phyloP scores from a whole-genome alignment of 768 basidiomycete species.

The Austroboletus eburneus region DNA sequence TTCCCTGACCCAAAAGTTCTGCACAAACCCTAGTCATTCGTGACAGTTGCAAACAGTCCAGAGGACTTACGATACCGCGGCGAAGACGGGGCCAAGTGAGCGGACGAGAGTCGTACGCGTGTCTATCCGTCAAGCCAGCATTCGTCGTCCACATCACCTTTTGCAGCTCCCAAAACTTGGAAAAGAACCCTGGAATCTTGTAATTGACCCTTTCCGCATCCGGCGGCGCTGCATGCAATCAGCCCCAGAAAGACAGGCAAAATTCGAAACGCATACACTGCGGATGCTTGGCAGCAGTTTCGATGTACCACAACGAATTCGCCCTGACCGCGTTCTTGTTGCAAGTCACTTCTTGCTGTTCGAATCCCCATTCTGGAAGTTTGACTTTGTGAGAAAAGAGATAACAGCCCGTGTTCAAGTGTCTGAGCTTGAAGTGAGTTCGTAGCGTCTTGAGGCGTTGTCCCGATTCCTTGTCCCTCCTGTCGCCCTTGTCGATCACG shows the following conservation, averaged over 20 bases:
- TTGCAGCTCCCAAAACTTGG: constrained; percentile 90
- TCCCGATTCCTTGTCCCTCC: constrained; percentile 58
- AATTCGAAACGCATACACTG: constrained; percentile 47
- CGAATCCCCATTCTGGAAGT: constrained; percentile 94
- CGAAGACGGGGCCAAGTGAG: constrained; percentile 84
- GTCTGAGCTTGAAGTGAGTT: constrained; percentile 78
- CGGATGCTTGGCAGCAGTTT: constrained; percentile 70
- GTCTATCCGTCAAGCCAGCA: constrained; percentile 91
- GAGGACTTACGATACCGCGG: constrained; percentile 81
- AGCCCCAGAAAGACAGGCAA: background rate
- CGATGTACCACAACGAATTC: constrained; percentile 93
- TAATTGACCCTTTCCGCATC: constrained; percentile 87
- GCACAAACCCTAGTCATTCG: constrained; percentile 13
- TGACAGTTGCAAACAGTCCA: background rate
- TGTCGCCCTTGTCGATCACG: constrained; percentile 73
- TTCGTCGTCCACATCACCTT: constrained; percentile 97
- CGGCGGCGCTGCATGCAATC: constrained; percentile 49
- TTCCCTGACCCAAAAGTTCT: constrained; percentile 99
- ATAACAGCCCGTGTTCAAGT: constrained; percentile 88
- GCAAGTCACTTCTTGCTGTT: constrained; percentile 99
- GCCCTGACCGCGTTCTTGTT: constrained; percentile 91
- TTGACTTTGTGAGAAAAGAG: constrained; percentile 98
- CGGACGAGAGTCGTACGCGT: constrained; percentile 94
- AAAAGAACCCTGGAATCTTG: constrained; percentile 78
- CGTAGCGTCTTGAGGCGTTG: constrained; percentile 75